Conservation (phyloP, 202 grass and related monocot genomes). For the Setaria viridis region DNA sequence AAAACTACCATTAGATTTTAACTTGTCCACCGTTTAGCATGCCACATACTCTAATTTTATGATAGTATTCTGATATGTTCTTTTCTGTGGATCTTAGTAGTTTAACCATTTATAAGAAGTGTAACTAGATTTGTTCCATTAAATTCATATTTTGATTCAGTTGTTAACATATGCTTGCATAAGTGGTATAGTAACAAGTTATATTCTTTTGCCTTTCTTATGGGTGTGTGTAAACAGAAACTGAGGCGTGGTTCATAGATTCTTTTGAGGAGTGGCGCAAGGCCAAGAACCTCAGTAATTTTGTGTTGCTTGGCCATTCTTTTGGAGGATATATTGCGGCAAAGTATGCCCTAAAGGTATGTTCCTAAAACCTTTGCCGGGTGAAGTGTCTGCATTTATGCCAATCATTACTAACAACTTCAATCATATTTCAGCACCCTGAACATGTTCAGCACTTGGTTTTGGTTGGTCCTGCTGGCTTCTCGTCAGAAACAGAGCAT, state of each 20-base stretch:
- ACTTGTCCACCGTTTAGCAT: conserved; percentile 14
- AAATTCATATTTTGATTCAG: conserved; percentile 20
- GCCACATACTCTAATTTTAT: conserved; percentile 7
- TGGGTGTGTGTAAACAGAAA: conserved; percentile 66
- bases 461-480: conserved; percentile 94
- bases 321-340: conserved; percentile 95
- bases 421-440: conserved; percentile 76
- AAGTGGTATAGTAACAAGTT: conserved; percentile 20
- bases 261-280: conserved; percentile 99
- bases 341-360: conserved; percentile 92
- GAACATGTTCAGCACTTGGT: conserved; percentile 92
- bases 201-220: conserved; percentile 27
- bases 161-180: conserved; percentile 21
- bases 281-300: conserved; percentile 93
- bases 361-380: background rate
- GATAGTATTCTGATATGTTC: background rate
- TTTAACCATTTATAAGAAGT: background rate
- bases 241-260: conserved; percentile 98
- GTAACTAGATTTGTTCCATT: background rate
- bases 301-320: conserved; percentile 98
- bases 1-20: background rate
- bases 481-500: conserved; percentile 84
- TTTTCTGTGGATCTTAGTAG: background rate
- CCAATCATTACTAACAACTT: conserved; percentile 35
- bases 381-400: background rate